Percentiles rank a stretch among this genome's conserved stretches.
Evolutionary conservation across 768 basidiomycete genomes (phyloP).

Genomic region (Scleroderma bovista): DNA sequence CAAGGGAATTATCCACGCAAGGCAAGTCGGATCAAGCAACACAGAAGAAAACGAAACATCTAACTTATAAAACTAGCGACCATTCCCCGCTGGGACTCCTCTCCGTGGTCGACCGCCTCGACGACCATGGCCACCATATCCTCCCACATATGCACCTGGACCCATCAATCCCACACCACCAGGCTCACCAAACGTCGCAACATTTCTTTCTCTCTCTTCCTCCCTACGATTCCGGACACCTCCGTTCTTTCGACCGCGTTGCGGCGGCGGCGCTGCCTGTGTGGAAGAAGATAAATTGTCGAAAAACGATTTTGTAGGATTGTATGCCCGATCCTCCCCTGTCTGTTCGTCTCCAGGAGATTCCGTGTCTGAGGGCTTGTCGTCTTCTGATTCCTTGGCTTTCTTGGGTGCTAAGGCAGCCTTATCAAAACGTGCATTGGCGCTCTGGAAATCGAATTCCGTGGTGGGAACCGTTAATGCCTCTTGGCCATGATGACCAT

Average conservation of each 20-base stretch:
- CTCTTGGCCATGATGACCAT: slow-evolving; percentile 22
- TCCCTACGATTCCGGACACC: slow-evolving; percentile 67
- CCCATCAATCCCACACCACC: slow-evolving; percentile 75
- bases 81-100: slow-evolving; percentile 17
- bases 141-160: slow-evolving; percentile 73
- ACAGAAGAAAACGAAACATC: not conserved
- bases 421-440: slow-evolving; percentile 82
- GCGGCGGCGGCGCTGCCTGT: slow-evolving; percentile 26
- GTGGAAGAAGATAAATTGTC: slow-evolving; percentile 58
- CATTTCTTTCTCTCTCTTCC: slow-evolving; percentile 79
- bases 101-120: slow-evolving; percentile 41
- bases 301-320: slow-evolving; percentile 78
- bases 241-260: slow-evolving; percentile 37
- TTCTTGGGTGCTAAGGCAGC: slow-evolving; percentile 41
- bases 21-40: no score
- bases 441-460: slow-evolving; percentile 78
- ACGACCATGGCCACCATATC: slow-evolving; percentile 68
- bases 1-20: not conserved
- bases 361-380: slow-evolving; percentile 29
- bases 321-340: slow-evolving; percentile 52
- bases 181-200: slow-evolving; percentile 84
- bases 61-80: slow-evolving; percentile 13
- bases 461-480: slow-evolving; percentile 55
- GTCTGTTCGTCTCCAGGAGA: slow-evolving; percentile 26
- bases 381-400: slow-evolving; percentile 24